phyloP scores from a whole-genome alignment of 2,329 filamentous ascomycete genomes.

The Aspergillus aculeatinus region DNA sequence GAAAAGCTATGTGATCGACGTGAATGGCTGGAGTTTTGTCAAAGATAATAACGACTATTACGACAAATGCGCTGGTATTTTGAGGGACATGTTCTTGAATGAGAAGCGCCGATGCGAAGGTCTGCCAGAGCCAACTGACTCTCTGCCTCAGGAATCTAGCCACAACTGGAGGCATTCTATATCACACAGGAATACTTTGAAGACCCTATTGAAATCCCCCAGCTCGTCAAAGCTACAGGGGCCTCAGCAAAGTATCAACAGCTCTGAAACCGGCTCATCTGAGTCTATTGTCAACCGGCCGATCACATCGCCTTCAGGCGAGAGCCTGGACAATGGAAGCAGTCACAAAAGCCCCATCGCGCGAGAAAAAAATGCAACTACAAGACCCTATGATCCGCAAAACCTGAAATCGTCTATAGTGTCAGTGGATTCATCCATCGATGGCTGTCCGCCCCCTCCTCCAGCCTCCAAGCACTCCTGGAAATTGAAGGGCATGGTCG shows the following conservation, averaged over 20 bases:
- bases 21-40: constrained; percentile 99
- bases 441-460: constrained; percentile 48
- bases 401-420: constrained; percentile 28
- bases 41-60: constrained; percentile 99
- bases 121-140: constrained; percentile 33
- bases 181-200: constrained; percentile 53
- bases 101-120: constrained; percentile 58
- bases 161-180: constrained; percentile 39
- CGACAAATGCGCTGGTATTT: constrained; percentile 80
- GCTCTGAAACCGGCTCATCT: constrained; percentile 45
- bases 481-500: constrained; percentile 97
- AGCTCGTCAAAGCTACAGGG: constrained; percentile 61
- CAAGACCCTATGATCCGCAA: constrained; percentile 25
- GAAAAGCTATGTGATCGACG: constrained; percentile 95
- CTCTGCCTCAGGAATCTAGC: constrained; percentile 34
- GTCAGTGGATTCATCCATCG: constrained; percentile 25
- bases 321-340: constrained; percentile 26
- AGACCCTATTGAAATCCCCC: constrained; percentile 63
- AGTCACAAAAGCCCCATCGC: constrained; percentile 13
- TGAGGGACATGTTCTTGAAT: constrained; percentile 82
- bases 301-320: constrained; percentile 35
- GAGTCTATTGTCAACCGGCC: constrained; percentile 40
- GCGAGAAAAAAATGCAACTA: constrained; percentile 24
- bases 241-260: constrained; percentile 44
- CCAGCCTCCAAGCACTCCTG: constrained; percentile 85